Conservation (phyloP, 2,329 filamentous ascomycete species). For the Chrysosporium queenslandicum region DNA sequence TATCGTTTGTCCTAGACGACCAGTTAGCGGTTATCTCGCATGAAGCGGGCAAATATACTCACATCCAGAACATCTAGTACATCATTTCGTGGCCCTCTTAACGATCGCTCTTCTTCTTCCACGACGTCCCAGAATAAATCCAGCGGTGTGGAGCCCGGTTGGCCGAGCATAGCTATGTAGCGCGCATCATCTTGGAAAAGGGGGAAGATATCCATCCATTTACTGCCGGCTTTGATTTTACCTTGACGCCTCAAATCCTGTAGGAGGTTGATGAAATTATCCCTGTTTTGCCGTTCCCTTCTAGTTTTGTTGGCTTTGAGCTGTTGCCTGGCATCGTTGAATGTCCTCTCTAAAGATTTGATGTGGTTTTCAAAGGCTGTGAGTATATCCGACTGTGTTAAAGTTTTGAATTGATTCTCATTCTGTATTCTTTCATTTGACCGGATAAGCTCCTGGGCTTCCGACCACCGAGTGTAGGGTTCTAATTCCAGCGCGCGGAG, state of each 20-base stretch:
- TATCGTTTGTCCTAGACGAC: conserved; percentile 67
- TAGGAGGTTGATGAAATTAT: conserved; percentile 66
- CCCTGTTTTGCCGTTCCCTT: conserved; percentile 75
- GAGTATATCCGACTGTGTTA: conserved; percentile 83
- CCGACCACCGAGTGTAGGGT: conserved; percentile 88
- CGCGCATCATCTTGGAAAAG: conserved; percentile 69
- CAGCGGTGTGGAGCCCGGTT: conserved; percentile 71
- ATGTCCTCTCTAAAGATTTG: conserved; percentile 77
- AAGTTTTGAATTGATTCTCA: conserved; percentile 73
- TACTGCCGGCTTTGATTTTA: conserved; percentile 78
- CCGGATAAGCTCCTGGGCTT: conserved; percentile 74
- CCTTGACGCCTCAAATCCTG: conserved; percentile 62
- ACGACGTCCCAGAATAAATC: conserved; percentile 94
- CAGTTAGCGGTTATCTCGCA: conserved; percentile 31
- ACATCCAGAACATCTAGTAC: conserved; percentile 84
- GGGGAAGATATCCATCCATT: conserved; percentile 75
- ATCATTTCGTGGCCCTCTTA: conserved; percentile 70
- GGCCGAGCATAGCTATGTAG: conserved; percentile 73
- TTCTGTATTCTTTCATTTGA: conserved; percentile 65
- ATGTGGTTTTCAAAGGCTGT: conserved; percentile 92
- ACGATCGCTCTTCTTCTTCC: conserved; percentile 83
- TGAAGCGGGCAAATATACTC: conserved; percentile 28
- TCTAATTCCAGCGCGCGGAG: conserved; percentile 73
- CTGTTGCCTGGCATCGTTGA: conserved; percentile 83
- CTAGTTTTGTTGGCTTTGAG: conserved; percentile 73